Evolutionary conservation across 805 yeast species (phyloP).

Genomic region (Nematodospora valgi): DNA sequence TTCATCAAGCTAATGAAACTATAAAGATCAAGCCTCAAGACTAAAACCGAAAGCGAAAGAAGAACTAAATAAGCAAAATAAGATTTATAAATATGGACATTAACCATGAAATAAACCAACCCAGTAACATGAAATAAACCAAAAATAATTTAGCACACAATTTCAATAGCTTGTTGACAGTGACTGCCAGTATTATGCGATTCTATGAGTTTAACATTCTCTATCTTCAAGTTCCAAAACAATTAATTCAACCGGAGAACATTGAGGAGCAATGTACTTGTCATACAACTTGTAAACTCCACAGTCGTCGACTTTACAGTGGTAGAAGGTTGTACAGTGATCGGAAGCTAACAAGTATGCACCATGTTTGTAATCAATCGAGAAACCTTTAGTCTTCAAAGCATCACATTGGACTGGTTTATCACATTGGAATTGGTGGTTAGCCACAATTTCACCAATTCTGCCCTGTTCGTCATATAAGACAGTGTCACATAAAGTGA

Average conservation of each 20-base stretch:
- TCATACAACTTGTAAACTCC: slow-evolving; percentile 7
- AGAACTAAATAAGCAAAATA: no score
- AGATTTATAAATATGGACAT: no score
- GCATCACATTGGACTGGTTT: neutral
- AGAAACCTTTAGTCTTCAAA: slow-evolving; percentile 5
- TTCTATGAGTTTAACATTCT: no score
- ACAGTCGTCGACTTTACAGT: slow-evolving; percentile 6
- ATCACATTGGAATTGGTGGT: slow-evolving; percentile 8
- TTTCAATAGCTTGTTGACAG: no score
- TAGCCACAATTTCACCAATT: slow-evolving; percentile 6
- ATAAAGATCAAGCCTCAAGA: no score
- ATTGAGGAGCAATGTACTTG: slow-evolving; percentile 2
- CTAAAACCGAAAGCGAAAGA: no score
- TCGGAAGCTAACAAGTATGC: slow-evolving; percentile 7
- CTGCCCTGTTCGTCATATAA: slow-evolving; percentile 27
- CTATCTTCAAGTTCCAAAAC: no score
- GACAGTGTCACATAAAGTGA: slow-evolving; percentile 49
- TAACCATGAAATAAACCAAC: no score
- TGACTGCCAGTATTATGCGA: no score
- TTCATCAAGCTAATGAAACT: no score
- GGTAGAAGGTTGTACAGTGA: slow-evolving; percentile 6
- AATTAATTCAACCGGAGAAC: slow-evolving; percentile 7
- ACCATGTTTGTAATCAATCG: slow-evolving; percentile 4
- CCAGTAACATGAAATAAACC: no score
- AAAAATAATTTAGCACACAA: no score